Base-by-base conservation (phyloP, 495 filamentous ascomycete species). In the Annulohypoxylon stygium region DNA sequence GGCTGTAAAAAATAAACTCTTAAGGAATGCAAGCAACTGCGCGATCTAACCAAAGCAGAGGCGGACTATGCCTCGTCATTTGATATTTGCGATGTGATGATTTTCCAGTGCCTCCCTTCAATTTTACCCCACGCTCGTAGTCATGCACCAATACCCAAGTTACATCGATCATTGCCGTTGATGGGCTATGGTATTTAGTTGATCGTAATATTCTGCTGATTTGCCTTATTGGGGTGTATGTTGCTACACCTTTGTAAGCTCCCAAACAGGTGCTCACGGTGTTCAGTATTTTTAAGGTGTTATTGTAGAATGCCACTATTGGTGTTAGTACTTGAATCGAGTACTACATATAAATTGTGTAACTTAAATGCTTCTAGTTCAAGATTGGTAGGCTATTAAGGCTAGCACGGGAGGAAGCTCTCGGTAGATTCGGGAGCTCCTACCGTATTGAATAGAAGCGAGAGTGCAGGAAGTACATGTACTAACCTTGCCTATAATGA, bases 341-440 rank as follows among this genome's bases (percentile, higher is more conserved):
- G 34, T 39, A 20, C n/a, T 30, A 30, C 30, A 30, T 30, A 30
- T 8, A 23, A 41, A 36, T 20, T 18, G 36, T 43, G 55, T 59
- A 43, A 59, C 55, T 18, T 39, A 58, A 39, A 58, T 58, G 34
- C 33, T 58, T 58, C 18, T 39, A 58, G 54, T 39, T 36, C 33
- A 12, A 39, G 54, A 58, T 39, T 18, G 11, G 45, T 50, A 54
- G 41, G 58, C 61, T 57, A 61, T 47, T 62, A 72, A 72, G 55
- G 53, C 54, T 54, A 7, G 30, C 30, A 30, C 30, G 30, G 30
- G 30, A 30, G 39, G 33, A 10, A 70, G 68, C 34, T 61, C 39
- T 71, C 65, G 71, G 71, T 65, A 73, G 65, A 65, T 65, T 69
- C 71, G 65, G 71, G 25, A 69, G 54, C 47, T 59, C 59, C 37